Percentiles rank a stretch among this genome's conserved stretches.
phyloP scores from a whole-genome alignment of 208 protist genomes.

The Leishmania aethiopica region DNA sequence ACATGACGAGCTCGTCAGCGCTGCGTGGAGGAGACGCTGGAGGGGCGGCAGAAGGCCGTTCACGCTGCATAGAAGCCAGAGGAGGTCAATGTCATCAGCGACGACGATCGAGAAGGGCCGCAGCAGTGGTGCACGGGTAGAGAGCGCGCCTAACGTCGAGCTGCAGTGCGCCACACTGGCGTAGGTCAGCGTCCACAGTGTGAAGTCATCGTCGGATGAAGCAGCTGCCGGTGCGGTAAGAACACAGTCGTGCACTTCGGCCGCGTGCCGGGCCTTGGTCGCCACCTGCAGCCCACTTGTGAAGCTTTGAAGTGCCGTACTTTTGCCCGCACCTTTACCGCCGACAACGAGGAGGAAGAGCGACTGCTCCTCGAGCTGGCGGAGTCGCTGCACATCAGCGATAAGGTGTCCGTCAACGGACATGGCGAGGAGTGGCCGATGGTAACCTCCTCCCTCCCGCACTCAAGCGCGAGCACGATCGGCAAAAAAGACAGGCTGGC shows the following conservation, averaged over 20 bases:
- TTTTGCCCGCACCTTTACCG: conserved; percentile 33
- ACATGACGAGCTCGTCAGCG: conserved; percentile 42
- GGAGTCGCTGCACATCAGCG: conserved; percentile 32
- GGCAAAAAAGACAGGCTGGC: neutral
- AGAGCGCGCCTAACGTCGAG: neutral
- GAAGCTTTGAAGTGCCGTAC: conserved; percentile 28
- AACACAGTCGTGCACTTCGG: neutral
- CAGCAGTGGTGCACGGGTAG: neutral
- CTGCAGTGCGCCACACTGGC: conserved; percentile 4
- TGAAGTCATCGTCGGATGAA: neutral
- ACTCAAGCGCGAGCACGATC: neutral
- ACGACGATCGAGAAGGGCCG: conserved; percentile 51
- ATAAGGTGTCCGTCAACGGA: conserved; percentile 34
- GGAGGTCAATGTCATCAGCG: conserved; percentile 58
- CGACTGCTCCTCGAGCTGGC: conserved; percentile 11
- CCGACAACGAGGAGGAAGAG: conserved; percentile 38
- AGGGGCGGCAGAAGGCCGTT: conserved; percentile 33
- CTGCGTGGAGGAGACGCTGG: conserved; percentile 27
- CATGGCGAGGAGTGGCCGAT: conserved; percentile 4
- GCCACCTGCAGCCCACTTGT: conserved; percentile 10
- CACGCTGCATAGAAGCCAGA: conserved; percentile 47
- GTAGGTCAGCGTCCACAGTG: conserved; percentile 21
- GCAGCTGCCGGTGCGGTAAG: neutral
- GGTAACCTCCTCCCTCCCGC: neutral
- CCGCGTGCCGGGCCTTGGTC: neutral